Evolutionary conservation across 805 yeast species (phyloP).

Genomic region (Candida tammaniensis): DNA sequence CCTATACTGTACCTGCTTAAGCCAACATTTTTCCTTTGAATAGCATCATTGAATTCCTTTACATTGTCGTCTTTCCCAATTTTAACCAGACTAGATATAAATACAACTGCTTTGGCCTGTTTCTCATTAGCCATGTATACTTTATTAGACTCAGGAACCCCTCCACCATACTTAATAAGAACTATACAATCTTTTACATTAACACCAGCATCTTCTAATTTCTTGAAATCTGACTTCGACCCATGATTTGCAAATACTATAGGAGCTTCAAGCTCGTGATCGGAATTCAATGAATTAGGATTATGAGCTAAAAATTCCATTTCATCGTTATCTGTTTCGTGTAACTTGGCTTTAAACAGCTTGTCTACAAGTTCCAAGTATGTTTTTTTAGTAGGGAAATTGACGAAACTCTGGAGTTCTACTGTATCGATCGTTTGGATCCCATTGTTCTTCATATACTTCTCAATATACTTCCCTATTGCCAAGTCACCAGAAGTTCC

Average conservation of each 20-base stretch:
- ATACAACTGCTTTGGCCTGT: constrained; percentile 66
- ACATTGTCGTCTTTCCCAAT: constrained; percentile 13
- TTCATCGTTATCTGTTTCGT: constrained; percentile 28
- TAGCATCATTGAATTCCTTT: constrained; percentile 34
- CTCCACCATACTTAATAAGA: constrained; percentile 57
- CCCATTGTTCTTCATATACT: constrained; percentile 57
- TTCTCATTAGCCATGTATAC: constrained; percentile 47
- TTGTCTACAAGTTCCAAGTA: constrained; percentile 30
- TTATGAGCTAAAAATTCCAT: constrained; percentile 54
- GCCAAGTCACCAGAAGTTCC: constrained; percentile 87
- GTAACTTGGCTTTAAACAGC: constrained; percentile 37
- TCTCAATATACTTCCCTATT: constrained; percentile 62
- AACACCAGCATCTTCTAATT: constrained; percentile 35
- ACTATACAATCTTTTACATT: constrained; percentile 50
- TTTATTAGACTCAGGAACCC: constrained; percentile 35
- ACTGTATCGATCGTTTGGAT: constrained; percentile 49
- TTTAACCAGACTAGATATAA: constrained; percentile 42
- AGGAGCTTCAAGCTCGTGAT: constrained; percentile 53
- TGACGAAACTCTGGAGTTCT: constrained; percentile 54
- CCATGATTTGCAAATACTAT: constrained; percentile 72
- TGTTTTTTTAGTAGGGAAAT: constrained; percentile 52
- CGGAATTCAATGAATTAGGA: constrained; percentile 55
- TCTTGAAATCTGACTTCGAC: constrained; percentile 47
- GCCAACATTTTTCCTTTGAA: constrained; percentile 57
- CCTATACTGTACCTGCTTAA: constrained; percentile 65